Percentiles rank a stretch among this genome's conserved stretches.
These are phyloP conservation scores for Golubevia pallescens DNA, from an alignment of 1,284 basidiomycete genomes.

Conservation along the genomic window DNA sequence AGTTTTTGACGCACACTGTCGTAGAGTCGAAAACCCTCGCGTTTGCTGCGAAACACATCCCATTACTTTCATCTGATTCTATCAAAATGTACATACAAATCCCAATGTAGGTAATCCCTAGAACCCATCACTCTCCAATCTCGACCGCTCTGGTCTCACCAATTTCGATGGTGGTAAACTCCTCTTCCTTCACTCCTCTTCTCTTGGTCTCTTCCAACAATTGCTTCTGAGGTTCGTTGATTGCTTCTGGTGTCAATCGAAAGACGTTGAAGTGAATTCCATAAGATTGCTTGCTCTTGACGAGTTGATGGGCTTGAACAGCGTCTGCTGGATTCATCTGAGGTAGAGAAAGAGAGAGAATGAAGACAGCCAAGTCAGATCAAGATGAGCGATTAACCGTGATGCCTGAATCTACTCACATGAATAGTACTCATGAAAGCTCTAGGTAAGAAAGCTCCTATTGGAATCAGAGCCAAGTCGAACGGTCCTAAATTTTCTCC, in stretches of 20 bases:
- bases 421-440: constrained; percentile 37
- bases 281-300: constrained; percentile 18
- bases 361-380: not conserved
- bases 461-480: constrained; percentile 39
- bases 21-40: too few relatives aligned
- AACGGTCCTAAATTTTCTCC: constrained; percentile 43
- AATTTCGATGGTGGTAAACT: constrained; percentile 29
- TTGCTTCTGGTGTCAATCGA: constrained; percentile 37
- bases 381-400: not conserved
- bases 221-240: constrained; percentile 34
- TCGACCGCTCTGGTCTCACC: constrained; percentile 19
- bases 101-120: too few relatives aligned
- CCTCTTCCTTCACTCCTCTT: constrained; percentile 17
- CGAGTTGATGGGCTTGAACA: constrained; percentile 33
- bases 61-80: too few relatives aligned
- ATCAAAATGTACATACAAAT: too few relatives aligned
- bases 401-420: constrained; percentile 5
- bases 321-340: constrained; percentile 32
- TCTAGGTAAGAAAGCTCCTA: constrained; percentile 42
- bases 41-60: too few relatives aligned
- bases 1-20: too few relatives aligned
- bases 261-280: constrained; percentile 39
- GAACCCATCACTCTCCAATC: too few relatives aligned
- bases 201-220: constrained; percentile 25
- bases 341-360: too few relatives aligned